These are phyloP conservation scores for Dalbergia oliveri DNA, from an alignment of 306 rosid genomes.

Conservation along the genomic window DNA sequence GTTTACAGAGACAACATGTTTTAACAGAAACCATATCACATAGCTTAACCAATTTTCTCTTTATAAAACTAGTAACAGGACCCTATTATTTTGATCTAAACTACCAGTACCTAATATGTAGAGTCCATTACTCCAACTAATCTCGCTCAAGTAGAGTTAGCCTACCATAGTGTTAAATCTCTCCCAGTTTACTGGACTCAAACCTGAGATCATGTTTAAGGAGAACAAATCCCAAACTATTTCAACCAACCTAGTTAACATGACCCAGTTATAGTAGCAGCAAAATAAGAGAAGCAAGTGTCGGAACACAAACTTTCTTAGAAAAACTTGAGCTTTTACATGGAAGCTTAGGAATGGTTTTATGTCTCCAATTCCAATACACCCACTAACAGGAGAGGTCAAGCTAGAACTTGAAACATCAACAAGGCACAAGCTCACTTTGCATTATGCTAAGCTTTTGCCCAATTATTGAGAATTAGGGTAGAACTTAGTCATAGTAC, in stretches of 20 bases:
- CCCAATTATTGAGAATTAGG: conserved; percentile 2
- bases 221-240: too few species aligned
- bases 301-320: background rate
- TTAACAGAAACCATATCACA: conserved; percentile 8
- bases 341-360: background rate
- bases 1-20: background rate
- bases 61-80: background rate
- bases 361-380: background rate
- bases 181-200: too few species aligned
- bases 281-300: background rate
- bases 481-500: background rate
- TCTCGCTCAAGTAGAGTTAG: too few species aligned
- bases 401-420: background rate
- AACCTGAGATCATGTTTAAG: too few species aligned
- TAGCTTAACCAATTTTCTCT: background rate
- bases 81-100: background rate
- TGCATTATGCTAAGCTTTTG: background rate
- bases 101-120: too few species aligned
- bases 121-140: too few species aligned
- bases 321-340: conserved; percentile 11
- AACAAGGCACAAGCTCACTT: background rate
- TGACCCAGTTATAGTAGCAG: background rate
- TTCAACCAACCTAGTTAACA: too few species aligned
- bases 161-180: too few species aligned
- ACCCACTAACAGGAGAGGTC: background rate